Evolutionary conservation across 306 rosid species (phyloP).

Genomic region (Gastrolobium villosum): DNA sequence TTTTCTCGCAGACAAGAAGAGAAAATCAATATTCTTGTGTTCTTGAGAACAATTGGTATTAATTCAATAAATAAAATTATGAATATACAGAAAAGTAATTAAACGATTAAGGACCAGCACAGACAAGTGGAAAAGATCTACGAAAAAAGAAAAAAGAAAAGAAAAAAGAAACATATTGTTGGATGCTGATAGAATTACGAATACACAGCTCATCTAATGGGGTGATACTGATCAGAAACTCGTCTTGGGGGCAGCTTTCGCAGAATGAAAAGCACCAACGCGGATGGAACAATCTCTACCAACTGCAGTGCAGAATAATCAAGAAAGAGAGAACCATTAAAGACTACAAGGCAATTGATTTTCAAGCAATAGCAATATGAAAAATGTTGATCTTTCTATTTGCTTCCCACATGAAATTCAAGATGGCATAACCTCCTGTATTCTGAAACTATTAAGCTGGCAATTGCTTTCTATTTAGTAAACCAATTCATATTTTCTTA

Average conservation of each 20-base stretch:
- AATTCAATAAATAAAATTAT: slow-evolving; percentile 42
- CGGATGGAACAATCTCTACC: slow-evolving; percentile 82
- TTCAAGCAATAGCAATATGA: neutral
- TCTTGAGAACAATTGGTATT: neutral
- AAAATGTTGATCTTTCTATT: neutral
- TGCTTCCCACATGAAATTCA: slow-evolving; percentile 1
- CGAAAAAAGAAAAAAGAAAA: neutral
- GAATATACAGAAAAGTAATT: slow-evolving; percentile 48
- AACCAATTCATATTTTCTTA: slow-evolving; percentile 9
- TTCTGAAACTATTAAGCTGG: neutral
- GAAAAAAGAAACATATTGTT: neutral
- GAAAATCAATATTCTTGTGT: neutral
- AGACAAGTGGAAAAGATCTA: slow-evolving; percentile 36
- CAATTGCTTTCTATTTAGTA: neutral
- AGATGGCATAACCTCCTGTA: neutral
- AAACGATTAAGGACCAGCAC: slow-evolving; percentile 39
- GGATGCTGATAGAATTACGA: slow-evolving; percentile 30
- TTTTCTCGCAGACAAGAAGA: neutral
- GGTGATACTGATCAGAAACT: slow-evolving; percentile 79
- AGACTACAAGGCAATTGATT: neutral
- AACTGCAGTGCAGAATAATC: slow-evolving; percentile 51
- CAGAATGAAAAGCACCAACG: slow-evolving; percentile 75
- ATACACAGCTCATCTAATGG: slow-evolving; percentile 61
- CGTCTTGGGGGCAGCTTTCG: slow-evolving; percentile 80
- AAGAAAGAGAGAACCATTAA: neutral